These are phyloP conservation scores for Alternaria triticimaculans DNA, from an alignment of 2,329 filamentous ascomycete genomes.

Conservation along the genomic window DNA sequence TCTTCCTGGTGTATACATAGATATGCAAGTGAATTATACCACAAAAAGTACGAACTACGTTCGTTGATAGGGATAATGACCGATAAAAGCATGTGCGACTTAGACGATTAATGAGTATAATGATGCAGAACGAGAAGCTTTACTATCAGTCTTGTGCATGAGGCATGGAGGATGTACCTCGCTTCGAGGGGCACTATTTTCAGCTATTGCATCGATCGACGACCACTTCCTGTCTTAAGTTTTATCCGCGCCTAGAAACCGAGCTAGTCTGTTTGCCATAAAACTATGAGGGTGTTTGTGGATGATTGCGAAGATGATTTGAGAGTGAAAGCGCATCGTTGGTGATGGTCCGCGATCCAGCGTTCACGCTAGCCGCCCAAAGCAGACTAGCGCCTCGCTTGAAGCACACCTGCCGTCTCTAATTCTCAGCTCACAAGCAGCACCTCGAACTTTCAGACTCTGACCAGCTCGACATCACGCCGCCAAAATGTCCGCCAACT, in stretches of 20 bases:
- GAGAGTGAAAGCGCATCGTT: not conserved
- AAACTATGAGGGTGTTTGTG: not conserved
- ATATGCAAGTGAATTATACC: not conserved
- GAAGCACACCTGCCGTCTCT: constrained; percentile 2
- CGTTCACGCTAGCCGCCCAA: not conserved
- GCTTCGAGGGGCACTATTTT: not conserved
- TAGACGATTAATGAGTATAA: not conserved
- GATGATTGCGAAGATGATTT: not conserved
- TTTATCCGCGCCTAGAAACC: not conserved
- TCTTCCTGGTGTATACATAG: not conserved
- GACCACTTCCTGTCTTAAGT: not conserved
- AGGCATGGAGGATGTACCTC: not conserved
- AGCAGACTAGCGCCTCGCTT: constrained; percentile 12
- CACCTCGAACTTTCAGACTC: constrained; percentile 28
- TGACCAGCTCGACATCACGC: constrained; percentile 38
- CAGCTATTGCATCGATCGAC: not conserved
- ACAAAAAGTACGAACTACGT: accelerated
- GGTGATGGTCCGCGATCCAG: not conserved
- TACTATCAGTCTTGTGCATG: not conserved
- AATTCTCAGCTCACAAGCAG: not conserved
- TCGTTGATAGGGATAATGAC: not conserved
- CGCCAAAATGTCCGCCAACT: constrained; percentile 64
- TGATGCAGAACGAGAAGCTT: not conserved
- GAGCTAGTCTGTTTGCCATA: not conserved
- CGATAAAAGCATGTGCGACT: accelerated